Base-by-base conservation (phyloP, 768 basidiomycete genomes). In the Roridomyces roridus region DNA sequence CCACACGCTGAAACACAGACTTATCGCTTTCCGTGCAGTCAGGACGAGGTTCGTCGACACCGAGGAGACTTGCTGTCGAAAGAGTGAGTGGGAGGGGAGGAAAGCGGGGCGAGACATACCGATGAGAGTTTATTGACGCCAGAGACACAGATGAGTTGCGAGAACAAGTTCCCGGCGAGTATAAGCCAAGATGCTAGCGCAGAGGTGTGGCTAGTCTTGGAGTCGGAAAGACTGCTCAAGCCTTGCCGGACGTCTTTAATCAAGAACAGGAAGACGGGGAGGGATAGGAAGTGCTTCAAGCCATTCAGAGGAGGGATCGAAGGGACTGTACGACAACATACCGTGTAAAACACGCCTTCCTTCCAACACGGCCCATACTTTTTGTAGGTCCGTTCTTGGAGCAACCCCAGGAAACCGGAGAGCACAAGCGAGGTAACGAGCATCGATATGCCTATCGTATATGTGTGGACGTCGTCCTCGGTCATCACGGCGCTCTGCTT, bases 341-440 rank as follows among this genome's bases (percentile, higher is more conserved):
- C 92, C 28, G 87, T 90, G 69, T 94, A 95, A 67, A 95, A 94
- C 3, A 94, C 79, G 4, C 86, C 87, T 70, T 94, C 93, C 64
- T 81, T 84, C 93, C 93, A 95, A 60, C 81, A 85, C 0, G 87
- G 87, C 0, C 92, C 92, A 62, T 91, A 91, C 40, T 72, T 78
- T 50, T 71, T 77, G 68, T 90, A 95, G 8, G 91, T 92, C 50
- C 76, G 77, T 68, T 94, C 91, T 77, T 94, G 92, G 34, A 91
- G 73, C 23, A 89, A 67, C 2, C 93, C 93, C 39, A 91, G 78
- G 6, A 84, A 69, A 0, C 85, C 89, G 0, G 87, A 86, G 48
- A 90, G 78, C 43, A 92, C 68, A 37, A 92, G 75, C 0, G 91
- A 90, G 4, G 80, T 58, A 12, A 84, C 72, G 35, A 94, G 81